Percentiles rank a stretch among this genome's conserved stretches.
phyloP scores from a whole-genome alignment of 805 yeast genomes.

The Zygoascus bituminiphila region DNA sequence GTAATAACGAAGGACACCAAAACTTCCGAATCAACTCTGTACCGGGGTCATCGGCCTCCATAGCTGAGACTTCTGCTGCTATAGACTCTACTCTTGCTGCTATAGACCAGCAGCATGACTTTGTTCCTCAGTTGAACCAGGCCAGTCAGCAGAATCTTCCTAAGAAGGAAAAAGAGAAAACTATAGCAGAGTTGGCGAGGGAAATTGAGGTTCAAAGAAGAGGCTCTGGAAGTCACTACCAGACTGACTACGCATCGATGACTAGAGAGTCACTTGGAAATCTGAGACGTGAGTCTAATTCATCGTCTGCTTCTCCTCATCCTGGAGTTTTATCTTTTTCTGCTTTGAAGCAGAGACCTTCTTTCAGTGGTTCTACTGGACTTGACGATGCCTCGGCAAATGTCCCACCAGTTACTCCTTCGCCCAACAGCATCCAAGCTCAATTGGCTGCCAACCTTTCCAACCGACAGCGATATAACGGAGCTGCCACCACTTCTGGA shows the following conservation, averaged over 20 bases:
- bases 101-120: neutral
- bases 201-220: constrained; percentile 23
- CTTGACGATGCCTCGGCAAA: neutral
- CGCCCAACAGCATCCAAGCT: constrained; percentile 15
- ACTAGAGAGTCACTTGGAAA: constrained; percentile 8
- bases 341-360: neutral
- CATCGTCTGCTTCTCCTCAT: neutral
- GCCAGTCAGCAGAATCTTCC: constrained; percentile 1
- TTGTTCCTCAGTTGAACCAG: neutral
- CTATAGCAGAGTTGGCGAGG: constrained; percentile 28
- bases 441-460: constrained; percentile 16
- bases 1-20: constrained; percentile 8
- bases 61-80: neutral
- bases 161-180: constrained; percentile 21
- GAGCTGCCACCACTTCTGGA: constrained; percentile 1
- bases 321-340: constrained; percentile 2
- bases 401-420: constrained; percentile 6
- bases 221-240: constrained; percentile 6
- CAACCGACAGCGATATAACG: constrained; percentile 5
- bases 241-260: constrained; percentile 8
- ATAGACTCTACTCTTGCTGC: neutral
- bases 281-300: neutral
- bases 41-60: neutral
- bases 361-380: neutral
- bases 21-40: constrained; percentile 4